Evolutionary conservation across 2,329 filamentous ascomycete genomes (phyloP), one percentile per base, ranked within the genome.

Genomic region (Penicillium concentricum): DNA sequence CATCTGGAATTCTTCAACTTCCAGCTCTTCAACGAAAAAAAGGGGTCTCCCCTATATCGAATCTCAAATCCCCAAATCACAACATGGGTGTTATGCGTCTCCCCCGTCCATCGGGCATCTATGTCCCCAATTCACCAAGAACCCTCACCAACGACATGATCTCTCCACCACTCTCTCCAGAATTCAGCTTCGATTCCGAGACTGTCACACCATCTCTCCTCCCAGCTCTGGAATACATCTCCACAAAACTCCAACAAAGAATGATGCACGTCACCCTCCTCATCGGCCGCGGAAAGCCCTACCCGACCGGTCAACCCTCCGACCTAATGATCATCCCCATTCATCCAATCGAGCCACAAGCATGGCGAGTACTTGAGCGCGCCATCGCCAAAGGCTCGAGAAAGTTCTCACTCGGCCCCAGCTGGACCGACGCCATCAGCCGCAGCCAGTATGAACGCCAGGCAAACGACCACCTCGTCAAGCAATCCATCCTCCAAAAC

Each of bases 401-500:
- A 32, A 76, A 74, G 41, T 77, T 73, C 65, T 70, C 70, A 0
- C 69, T 77, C 1, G 70, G 71, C 15, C 66, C 68, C 32, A 70
- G 70, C 62, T 77, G 75, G 75, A 71, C 69, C 13, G 69, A 74
- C 12, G 73, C 74, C 8, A 61, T 76, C 12, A 62, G 59, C n/a
- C 72, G 72, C 24, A 72, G 72, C 51, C 70, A 73, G 53, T 63
- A 67, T 47, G 69, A 72, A 26, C 70, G 70, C 20, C 62, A 67
- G n/a, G 68, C 68, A 50, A 72, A 76, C 50, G 72, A 75, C 30
- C 76, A 77, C 58, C 68, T 78, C 6, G 67, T 76, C 38, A 68
- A 74, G 50, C 75, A 76, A 56, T 78, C 76, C 7, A 72, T 78
- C 39, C 60, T 75, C 38, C 76, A 79, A 57, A 76, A 78, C 54